Percentiles rank a stretch among this genome's conserved stretches.
Conservation (phyloP, 2,329 filamentous ascomycete species). For the Diplodia intermedia region DNA sequence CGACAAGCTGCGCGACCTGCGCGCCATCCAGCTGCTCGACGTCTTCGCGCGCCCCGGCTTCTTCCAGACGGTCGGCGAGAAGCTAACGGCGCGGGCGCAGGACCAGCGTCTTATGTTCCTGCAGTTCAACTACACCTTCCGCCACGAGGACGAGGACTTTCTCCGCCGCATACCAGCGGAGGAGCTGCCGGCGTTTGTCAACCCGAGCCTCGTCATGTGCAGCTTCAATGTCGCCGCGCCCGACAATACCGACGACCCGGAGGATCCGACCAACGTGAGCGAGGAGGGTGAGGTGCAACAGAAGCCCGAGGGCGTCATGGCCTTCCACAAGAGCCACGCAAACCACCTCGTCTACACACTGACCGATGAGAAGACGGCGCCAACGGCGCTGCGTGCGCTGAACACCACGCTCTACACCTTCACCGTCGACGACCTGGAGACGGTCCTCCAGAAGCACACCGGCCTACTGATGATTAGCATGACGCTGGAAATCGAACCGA, state of each 20-base stretch:
- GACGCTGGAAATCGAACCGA: conserved; percentile 48
- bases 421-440: conserved; percentile 43
- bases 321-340: conserved; percentile 44
- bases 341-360: conserved; percentile 43
- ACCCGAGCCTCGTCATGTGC: conserved; percentile 48
- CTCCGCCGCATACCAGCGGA: conserved; percentile 49
- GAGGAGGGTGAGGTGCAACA: conserved; percentile 37
- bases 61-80: conserved; percentile 43
- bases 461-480: conserved; percentile 49
- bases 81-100: conserved; percentile 26
- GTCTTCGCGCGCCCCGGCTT: conserved; percentile 54
- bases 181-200: conserved; percentile 47
- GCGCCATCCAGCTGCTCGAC: conserved; percentile 57
- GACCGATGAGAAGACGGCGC: conserved; percentile 43
- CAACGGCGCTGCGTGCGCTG: conserved; percentile 45
- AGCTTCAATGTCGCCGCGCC: conserved; percentile 49
- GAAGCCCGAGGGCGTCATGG: conserved; percentile 45
- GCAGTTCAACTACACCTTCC: conserved; percentile 56
- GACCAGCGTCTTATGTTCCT: conserved; percentile 51
- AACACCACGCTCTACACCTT: conserved; percentile 55
- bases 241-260: conserved; percentile 40
- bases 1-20: conserved; percentile 44
- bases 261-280: conserved; percentile 35
- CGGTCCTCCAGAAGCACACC: conserved; percentile 47
- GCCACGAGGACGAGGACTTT: conserved; percentile 54